Evolutionary conservation across 805 yeast species (phyloP).

Genomic region (Schizosaccharomyces lindneri): DNA sequence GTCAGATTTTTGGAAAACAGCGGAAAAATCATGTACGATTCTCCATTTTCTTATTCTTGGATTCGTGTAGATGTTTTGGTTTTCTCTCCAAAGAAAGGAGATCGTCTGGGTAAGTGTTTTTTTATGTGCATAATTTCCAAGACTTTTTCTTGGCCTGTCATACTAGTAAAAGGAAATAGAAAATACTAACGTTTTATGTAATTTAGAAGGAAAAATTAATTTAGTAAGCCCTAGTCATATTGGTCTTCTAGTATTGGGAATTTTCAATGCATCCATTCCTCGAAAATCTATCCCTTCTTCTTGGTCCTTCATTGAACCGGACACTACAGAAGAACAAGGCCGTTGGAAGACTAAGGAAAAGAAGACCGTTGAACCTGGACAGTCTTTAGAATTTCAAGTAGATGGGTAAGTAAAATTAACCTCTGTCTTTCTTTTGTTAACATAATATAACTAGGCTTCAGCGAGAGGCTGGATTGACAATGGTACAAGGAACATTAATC

Average conservation of each 20-base stretch:
- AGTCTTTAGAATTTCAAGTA: neutral
- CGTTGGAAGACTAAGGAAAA: neutral
- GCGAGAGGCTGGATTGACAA: neutral
- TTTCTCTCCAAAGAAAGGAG: conserved; percentile 84
- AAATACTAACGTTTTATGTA: neutral
- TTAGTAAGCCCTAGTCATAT: conserved; percentile 90
- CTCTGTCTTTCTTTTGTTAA: neutral
- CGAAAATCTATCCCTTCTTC: conserved; percentile 58
- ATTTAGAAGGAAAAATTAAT: conserved; percentile 52
- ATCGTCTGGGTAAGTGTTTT: conserved; percentile 19
- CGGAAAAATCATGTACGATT: conserved; percentile 47
- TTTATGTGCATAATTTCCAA: neutral
- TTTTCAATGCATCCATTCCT: conserved; percentile 82
- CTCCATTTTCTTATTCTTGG: conserved; percentile 83
- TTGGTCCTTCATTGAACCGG: conserved; percentile 69
- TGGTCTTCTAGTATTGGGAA: conserved; percentile 73
- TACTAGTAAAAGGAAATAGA: too few species aligned
- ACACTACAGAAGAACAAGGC: conserved; percentile 12
- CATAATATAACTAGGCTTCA: neutral
- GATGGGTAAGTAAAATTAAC: neutral
- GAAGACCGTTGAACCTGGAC: neutral
- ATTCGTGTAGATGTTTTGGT: conserved; percentile 53
- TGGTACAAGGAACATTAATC: neutral
- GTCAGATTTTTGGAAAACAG: conserved; percentile 24
- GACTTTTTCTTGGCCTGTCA: neutral